phyloP scores from a whole-genome alignment of 305 asterid genomes.

The Solanum hybrid region DNA sequence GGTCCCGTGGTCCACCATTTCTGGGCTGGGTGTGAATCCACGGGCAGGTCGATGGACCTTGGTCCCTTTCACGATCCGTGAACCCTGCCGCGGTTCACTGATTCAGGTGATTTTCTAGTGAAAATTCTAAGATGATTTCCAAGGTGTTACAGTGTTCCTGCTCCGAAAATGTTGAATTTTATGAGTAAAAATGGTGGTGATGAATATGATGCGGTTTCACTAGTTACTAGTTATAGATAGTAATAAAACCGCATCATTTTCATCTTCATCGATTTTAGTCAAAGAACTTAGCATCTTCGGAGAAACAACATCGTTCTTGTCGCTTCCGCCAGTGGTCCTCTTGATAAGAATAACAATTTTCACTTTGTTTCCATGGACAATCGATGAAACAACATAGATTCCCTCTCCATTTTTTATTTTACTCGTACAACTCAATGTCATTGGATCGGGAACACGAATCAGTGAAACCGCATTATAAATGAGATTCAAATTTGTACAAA shows the following conservation, averaged over 20 bases:
- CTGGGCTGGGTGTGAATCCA: no score
- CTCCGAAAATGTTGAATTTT: not conserved
- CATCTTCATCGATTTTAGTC: not conserved
- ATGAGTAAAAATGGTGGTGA: not conserved
- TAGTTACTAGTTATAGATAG: not conserved
- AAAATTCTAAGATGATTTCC: no score
- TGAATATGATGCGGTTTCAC: not conserved
- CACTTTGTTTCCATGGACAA: not conserved
- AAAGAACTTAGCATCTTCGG: not conserved
- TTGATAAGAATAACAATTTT: no score
- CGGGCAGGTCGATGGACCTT: no score
- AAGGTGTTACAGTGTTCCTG: not conserved
- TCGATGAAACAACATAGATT: not conserved
- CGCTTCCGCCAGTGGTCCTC: not conserved
- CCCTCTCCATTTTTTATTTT: not conserved
- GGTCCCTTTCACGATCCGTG: no score
- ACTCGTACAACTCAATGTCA: not conserved
- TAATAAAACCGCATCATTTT: not conserved
- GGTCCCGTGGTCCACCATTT: no score
- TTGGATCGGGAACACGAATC: not conserved
- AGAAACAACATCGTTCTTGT: not conserved
- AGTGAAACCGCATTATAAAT: not conserved
- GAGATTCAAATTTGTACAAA: not conserved
- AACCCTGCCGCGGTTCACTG: no score
- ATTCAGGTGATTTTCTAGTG: no score